Base-by-base conservation (phyloP, 2,329 filamentous ascomycete species). In the Penicillium occitanis region DNA sequence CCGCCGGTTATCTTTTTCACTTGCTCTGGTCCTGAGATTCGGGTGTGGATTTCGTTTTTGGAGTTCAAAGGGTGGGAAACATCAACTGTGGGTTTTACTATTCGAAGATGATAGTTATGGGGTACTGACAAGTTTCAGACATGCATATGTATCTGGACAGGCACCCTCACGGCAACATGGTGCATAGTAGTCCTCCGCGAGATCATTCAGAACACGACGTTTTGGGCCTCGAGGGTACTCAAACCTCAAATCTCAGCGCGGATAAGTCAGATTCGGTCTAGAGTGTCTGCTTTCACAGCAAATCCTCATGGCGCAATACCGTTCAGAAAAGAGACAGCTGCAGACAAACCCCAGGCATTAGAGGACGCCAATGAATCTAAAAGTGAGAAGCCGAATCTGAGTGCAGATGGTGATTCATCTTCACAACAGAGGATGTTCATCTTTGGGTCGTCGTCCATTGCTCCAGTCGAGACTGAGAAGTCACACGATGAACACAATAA, bases 151-250 rank as follows among this genome's bases (percentile, higher is more conserved):
- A 58, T 64, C 40, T 64, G 51, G 51, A 40, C 40, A 0, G 62
- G 62, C 22, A 58, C 62, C n/a, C 51, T 64, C n/a, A 59, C 62
- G 2, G 62, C 51, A 58, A 50, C 51, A 7, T 50, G 62, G 62
- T 58, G 51, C 40, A 48, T 64, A 35, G 40, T 58, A 48, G n/a
- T 8, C 11, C 51, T 64, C 3, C 51, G 37, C 40, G 40, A 64
- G 33, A 64, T 64, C 14, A 28, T 64, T 6, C 37, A 64, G 35
- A 64, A 64, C 11, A 58, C 59, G 62, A 58, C 51, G 19, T 64
- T 64, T 58, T 64, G 62, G 62, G 62, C 62, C 13, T 13, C 62
- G 8, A 64, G 62, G 35, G n/a, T 64, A 22, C 22, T 64, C 40
- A 64, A 58, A 19, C 62, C 62, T 58, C 22, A 48, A 7, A 58